Evolutionary conservation across 495 filamentous ascomycete species (phyloP).

Genomic region (Aspergillus avenaceus): DNA sequence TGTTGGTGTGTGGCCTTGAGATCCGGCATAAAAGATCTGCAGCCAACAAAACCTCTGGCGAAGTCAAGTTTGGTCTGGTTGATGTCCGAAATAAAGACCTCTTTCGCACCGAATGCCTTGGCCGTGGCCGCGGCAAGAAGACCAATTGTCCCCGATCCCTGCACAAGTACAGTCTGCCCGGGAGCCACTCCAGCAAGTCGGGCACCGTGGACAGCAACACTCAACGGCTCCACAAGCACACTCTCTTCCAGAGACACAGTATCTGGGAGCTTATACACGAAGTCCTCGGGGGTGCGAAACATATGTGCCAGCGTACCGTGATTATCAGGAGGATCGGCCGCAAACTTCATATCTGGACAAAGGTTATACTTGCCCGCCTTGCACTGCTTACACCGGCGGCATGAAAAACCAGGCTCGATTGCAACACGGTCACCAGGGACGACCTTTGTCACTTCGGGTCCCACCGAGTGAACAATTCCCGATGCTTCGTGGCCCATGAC

Average conservation of each 20-base stretch:
- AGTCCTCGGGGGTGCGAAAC: conserved; percentile 73
- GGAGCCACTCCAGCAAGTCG: conserved; percentile 62
- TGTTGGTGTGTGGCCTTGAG: conserved; percentile 24
- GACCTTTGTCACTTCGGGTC: conserved; percentile 53
- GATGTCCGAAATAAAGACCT: conserved; percentile 73
- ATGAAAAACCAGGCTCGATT: conserved; percentile 81
- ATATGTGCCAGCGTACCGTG: conserved; percentile 72
- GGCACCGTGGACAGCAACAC: conserved; percentile 77
- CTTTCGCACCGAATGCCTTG: conserved; percentile 67
- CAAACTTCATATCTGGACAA: conserved; percentile 77
- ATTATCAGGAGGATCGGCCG: conserved; percentile 72
- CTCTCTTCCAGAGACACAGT: conserved; percentile 70
- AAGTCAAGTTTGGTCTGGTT: conserved; percentile 64
- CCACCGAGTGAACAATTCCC: conserved; percentile 31
- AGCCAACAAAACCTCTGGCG: conserved; percentile 56
- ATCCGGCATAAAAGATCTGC: not conserved
- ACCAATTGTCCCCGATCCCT: conserved; percentile 81
- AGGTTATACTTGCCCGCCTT: conserved; percentile 79
- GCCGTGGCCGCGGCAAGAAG: conserved; percentile 77
- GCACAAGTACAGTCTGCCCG: conserved; percentile 71
- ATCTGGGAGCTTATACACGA: conserved; percentile 74
- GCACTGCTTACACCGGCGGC: conserved; percentile 69
- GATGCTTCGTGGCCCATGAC: conserved; percentile 46
- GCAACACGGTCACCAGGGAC: conserved; percentile 69
- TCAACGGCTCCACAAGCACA: conserved; percentile 76